Evolutionary conservation across 2,329 filamentous ascomycete species (phyloP).

Genomic region (Pyricularia pennisetigena): DNA sequence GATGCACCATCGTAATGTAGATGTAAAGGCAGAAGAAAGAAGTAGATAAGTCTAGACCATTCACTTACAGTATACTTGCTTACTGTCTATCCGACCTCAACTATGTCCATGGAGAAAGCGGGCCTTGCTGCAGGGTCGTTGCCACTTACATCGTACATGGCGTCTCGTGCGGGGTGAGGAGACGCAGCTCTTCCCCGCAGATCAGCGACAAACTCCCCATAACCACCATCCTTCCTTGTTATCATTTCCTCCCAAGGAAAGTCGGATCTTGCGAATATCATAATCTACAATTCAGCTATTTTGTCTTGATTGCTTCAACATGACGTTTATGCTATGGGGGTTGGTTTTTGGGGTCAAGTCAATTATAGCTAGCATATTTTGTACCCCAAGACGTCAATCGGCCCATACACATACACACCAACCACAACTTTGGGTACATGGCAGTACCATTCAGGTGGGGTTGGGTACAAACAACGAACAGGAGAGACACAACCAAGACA

Average conservation of each 20-base stretch:
- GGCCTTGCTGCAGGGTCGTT: background rate
- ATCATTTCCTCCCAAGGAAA: background rate
- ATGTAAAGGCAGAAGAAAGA: too few relatives aligned
- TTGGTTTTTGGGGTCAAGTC: background rate
- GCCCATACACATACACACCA: background rate
- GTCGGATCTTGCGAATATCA: background rate
- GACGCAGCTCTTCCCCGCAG: background rate
- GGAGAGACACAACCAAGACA: too few relatives aligned
- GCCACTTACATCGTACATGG: background rate
- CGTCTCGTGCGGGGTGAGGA: background rate
- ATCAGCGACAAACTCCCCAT: background rate
- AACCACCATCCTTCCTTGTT: background rate
- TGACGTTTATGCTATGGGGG: background rate
- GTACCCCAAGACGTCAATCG: background rate
- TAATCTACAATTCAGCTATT: background rate
- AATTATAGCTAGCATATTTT: background rate
- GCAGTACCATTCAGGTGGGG: too few relatives aligned
- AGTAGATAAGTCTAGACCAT: background rate
- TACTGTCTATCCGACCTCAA: background rate
- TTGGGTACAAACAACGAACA: background rate
- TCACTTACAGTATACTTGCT: background rate
- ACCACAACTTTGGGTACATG: too few relatives aligned
- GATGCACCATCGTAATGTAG: too few relatives aligned
- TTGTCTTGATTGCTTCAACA: background rate
- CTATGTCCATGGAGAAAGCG: background rate